phyloP scores from a whole-genome alignment of 805 yeast genomes.

The Peterozyma xylosa region DNA sequence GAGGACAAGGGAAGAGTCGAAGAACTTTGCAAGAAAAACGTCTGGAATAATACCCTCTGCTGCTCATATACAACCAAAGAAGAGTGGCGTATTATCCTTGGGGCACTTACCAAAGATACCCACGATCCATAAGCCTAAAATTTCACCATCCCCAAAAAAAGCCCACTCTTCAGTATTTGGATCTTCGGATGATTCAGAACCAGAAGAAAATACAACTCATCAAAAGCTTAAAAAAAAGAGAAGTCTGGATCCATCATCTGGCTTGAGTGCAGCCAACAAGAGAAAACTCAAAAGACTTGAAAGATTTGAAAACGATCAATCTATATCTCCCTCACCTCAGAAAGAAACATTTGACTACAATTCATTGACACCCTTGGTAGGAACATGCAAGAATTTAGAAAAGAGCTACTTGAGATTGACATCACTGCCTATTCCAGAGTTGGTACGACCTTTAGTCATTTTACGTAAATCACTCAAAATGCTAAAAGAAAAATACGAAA shows the following conservation, averaged over 20 bases:
- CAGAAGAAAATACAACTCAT: not conserved
- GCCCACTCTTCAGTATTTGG: too few relatives aligned
- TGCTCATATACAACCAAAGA: not conserved
- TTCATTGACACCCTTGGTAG: slow-evolving; percentile 33
- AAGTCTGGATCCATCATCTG: too few relatives aligned
- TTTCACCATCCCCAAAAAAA: not conserved
- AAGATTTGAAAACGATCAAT: slow-evolving; percentile 36
- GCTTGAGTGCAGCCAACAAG: slow-evolving; percentile 3
- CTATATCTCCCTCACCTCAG: slow-evolving; percentile 11
- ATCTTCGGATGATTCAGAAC: not conserved
- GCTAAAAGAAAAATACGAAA: slow-evolving; percentile 44
- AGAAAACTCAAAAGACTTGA: slow-evolving; percentile 27
- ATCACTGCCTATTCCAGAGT: slow-evolving; percentile 81
- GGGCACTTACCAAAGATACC: not conserved
- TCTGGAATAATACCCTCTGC: not conserved
- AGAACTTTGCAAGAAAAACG: not conserved
- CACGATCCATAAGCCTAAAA: not conserved
- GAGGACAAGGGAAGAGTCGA: not conserved
- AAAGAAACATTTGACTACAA: slow-evolving; percentile 4
- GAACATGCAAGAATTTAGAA: slow-evolving; percentile 59
- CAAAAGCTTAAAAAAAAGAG: not conserved
- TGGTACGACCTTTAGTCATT: slow-evolving; percentile 67
- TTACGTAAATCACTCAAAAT: slow-evolving; percentile 49
- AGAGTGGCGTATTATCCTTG: not conserved
- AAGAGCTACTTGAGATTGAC: slow-evolving; percentile 80